Conservation (phyloP, 78 protist genomes). For the Tieghemostelium lacteum region DNA sequence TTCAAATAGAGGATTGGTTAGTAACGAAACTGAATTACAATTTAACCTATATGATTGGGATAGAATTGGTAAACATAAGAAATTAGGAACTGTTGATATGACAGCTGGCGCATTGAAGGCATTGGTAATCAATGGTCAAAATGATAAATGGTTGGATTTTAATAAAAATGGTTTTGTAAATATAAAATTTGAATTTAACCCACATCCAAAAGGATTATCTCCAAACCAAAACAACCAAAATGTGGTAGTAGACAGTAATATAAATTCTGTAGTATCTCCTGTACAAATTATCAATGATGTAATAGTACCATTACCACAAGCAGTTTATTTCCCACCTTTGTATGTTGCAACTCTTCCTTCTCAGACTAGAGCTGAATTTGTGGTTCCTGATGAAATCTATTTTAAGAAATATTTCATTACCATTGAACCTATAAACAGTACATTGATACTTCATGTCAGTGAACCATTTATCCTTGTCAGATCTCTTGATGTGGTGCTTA, state of each 20-base stretch:
- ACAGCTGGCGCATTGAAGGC: not conserved
- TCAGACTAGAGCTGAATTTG: not conserved
- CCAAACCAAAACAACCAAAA: no score
- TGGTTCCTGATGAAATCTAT: conserved; percentile 28
- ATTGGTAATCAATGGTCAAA: not conserved
- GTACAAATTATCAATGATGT: no score
- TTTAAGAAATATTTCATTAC: not conserved
- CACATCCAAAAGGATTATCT: no score
- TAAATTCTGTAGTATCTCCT: not conserved
- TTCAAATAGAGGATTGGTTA: not conserved
- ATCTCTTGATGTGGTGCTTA: conserved; percentile 6
- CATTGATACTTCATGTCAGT: conserved; percentile 3
- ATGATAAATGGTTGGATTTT: conserved; percentile 32
- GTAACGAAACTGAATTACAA: not conserved
- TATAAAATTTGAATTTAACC: conserved; percentile 14
- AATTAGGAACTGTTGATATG: not conserved
- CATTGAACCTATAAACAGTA: not conserved
- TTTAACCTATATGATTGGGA: conserved; percentile 41
- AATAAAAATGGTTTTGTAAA: conserved; percentile 22
- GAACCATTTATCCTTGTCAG: conserved; percentile 20
- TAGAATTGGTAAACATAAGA: conserved; percentile 21
- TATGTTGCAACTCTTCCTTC: conserved; percentile 2
- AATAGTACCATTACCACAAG: conserved; percentile 40
- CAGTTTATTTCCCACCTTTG: conserved; percentile 24
- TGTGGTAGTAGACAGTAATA: no score